Base-by-base conservation (phyloP, 2,329 filamentous ascomycete genomes). In the Diaporthe destruens region DNA sequence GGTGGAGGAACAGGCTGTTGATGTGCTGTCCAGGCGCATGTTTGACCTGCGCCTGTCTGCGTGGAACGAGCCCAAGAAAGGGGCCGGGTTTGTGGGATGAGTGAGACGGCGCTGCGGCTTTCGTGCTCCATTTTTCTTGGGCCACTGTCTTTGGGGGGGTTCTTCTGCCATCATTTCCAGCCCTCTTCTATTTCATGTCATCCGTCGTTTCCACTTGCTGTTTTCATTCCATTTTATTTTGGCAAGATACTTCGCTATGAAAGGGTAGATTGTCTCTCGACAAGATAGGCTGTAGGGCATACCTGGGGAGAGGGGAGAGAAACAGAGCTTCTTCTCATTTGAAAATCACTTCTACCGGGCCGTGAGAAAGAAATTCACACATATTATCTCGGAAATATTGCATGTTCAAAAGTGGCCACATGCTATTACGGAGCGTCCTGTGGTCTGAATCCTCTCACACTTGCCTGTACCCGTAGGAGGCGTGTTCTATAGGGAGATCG, bases 41-140 rank as follows among this genome's bases (percentile, higher is more conserved):
- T 14, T 20, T 39, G n/a, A 0, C 1, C 18, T 53, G 47, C 55
- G 34, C 23, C 6, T 14, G 9, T 61, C 68, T n/a, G 68, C 68
- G n/a, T 70, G 68, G 68, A n/a, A 34, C 23, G 44, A 61, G 3
- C 55, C 25, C 9, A 54, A 61, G 47, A 32, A 61, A 47, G 5
- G 16, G 11, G 14, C 8, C 11, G 14, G 14, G 18, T 23, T 42
- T 44, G 3, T 23, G 39, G 36, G 5, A 23, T 47, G 42, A 69
- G 25, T 47, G 42, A 69, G 25, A 11, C 9, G 36, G 42, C 11
- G 34, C 6, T 18, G 23, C 20, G 39, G 9, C 16, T 14, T 34
- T 23, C 44, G 20, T 11, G 25, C 14, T 12, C 9, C 39, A 20
- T 11, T 11, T 18, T 57, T 42, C 9, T 23, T 55, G 12, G 39